A percentile compares a stretch with the other conserved stretches of the same genome.
Conservation (phyloP, 1,139 yeast species). For the Zygoascus hellenicus region DNA sequence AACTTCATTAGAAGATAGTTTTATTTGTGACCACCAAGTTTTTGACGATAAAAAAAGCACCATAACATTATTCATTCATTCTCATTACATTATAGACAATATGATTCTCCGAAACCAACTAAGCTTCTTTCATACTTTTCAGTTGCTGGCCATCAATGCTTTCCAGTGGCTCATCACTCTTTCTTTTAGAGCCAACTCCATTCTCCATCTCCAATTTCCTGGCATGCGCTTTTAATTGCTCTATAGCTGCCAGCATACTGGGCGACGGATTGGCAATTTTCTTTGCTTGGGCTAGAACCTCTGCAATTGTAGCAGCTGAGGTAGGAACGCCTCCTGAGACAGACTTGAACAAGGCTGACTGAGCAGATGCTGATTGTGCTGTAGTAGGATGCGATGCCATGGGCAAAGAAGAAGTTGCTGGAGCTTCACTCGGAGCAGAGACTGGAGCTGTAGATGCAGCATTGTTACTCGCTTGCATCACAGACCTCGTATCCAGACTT, state of each 20-base stretch:
- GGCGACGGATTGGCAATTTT: conserved; percentile 35
- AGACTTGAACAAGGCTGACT: conserved; percentile 10
- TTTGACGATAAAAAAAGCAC: neutral
- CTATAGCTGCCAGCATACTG: conserved; percentile 32
- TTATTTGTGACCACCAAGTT: too few relatives aligned
- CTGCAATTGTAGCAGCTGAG: conserved; percentile 31
- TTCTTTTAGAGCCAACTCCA: conserved; percentile 14
- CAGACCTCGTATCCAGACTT: too few relatives aligned
- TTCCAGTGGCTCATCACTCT: conserved; percentile 17
- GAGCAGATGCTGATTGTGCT: neutral
- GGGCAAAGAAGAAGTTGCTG: conserved; percentile 11
- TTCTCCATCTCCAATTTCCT: conserved; percentile 21
- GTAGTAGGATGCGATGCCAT: neutral
- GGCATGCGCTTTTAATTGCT: conserved; percentile 35
- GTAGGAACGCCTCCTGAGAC: conserved; percentile 12
- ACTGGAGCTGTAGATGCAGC: conserved; percentile 11
- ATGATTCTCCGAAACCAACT: neutral
- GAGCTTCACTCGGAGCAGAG: conserved; percentile 9
- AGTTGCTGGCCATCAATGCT: conserved; percentile 14
- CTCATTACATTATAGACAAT: neutral
- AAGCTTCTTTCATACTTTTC: conserved; percentile 18
- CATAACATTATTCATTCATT: conserved; percentile 1
- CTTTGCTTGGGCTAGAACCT: conserved; percentile 34
- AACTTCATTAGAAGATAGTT: too few relatives aligned
- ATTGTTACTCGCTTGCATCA: neutral